These are phyloP conservation scores for Glaciozyma antarctica DNA, from an alignment of 768 basidiomycete genomes.

Conservation along the genomic window DNA sequence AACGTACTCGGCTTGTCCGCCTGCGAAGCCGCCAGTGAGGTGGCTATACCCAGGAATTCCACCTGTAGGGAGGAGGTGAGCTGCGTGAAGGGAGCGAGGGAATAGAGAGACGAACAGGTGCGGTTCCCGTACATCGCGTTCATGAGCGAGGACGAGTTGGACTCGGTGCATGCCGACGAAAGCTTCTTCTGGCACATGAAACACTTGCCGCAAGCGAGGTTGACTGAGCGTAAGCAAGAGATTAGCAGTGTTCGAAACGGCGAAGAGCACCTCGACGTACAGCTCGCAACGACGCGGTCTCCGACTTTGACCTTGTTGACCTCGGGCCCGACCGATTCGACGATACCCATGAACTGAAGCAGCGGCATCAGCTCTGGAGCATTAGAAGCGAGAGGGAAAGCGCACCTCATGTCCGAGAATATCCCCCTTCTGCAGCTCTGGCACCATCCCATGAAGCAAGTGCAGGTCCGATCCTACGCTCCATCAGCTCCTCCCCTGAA, in stretches of 20 bases:
- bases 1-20: conserved; percentile 67
- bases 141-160: conserved; percentile 35
- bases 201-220: conserved; percentile 34
- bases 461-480: conserved; percentile 47
- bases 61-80: conserved; percentile 6
- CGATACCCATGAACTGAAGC: conserved; percentile 51
- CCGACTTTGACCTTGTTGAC: conserved; percentile 56
- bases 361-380: not conserved
- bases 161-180: conserved; percentile 57
- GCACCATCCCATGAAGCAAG: conserved; percentile 59
- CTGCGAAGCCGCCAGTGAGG: conserved; percentile 55
- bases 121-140: conserved; percentile 53
- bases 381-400: not conserved
- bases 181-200: conserved; percentile 62
- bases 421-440: conserved; percentile 60
- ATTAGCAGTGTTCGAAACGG: not conserved
- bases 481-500: not conserved
- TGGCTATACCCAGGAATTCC: conserved; percentile 47
- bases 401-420: conserved; percentile 60
- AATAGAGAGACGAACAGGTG: not conserved
- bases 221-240: conserved; percentile 8
- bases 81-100: conserved; percentile 34
- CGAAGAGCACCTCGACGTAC: conserved; percentile 47
- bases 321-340: conserved; percentile 56
- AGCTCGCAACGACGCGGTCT: conserved; percentile 66